Evolutionary conservation across 2,329 filamentous ascomycete genomes (phyloP).

Genomic region (Xylaria sp.): DNA sequence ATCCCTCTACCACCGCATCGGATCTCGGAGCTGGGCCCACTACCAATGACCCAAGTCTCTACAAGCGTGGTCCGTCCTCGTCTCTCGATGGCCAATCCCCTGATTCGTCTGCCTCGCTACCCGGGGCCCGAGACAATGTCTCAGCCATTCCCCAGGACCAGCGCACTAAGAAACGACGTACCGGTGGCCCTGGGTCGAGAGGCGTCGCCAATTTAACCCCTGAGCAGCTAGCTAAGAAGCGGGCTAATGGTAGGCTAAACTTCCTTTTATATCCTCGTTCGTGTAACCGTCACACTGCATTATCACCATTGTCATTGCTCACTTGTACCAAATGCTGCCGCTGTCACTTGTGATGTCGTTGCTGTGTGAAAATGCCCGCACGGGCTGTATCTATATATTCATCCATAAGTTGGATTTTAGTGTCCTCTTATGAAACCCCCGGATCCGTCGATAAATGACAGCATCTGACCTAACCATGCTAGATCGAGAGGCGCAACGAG

Average conservation of each 20-base stretch:
- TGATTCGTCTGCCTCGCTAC: slow-evolving; percentile 42
- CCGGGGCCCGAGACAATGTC: slow-evolving; percentile 28
- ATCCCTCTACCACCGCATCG: background rate
- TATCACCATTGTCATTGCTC: background rate
- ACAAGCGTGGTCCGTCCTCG: slow-evolving; percentile 42
- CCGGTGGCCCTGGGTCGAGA: slow-evolving; percentile 57
- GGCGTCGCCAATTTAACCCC: slow-evolving; percentile 74
- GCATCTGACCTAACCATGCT: slow-evolving; percentile 44
- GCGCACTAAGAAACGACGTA: slow-evolving; percentile 59
- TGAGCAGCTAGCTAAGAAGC: slow-evolving; percentile 77
- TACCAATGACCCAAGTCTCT: slow-evolving; percentile 27
- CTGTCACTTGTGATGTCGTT: background rate
- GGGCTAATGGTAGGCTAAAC: slow-evolving; percentile 62
- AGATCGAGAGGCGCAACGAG: slow-evolving; percentile 87
- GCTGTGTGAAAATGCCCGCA: background rate
- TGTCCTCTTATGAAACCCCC: background rate
- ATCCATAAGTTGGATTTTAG: too few relatives aligned
- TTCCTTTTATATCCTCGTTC: slow-evolving; percentile 7
- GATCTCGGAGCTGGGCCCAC: background rate
- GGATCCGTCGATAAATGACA: background rate
- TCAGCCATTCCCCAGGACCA: slow-evolving; percentile 42
- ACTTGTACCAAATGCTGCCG: background rate
- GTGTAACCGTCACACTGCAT: background rate
- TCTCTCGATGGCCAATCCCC: slow-evolving; percentile 42
- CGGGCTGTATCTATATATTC: too few relatives aligned